A percentile compares a stretch with the other conserved stretches of the same genome.
Evolutionary conservation across 192 early-diverging fungal genomes (phyloP).

Genomic region (Phlyctochytrium arcticum): DNA sequence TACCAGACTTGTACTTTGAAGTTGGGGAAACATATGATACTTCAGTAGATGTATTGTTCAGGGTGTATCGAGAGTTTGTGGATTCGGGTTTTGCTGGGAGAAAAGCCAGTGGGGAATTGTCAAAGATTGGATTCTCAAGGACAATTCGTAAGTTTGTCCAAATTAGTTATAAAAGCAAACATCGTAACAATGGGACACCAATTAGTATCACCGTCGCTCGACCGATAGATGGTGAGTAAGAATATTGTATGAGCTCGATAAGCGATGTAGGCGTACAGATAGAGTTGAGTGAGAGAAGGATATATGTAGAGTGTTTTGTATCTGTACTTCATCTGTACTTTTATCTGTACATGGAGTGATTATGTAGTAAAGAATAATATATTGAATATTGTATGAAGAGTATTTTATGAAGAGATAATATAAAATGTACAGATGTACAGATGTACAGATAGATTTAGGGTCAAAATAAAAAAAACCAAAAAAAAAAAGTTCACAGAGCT

Average conservation of each 20-base stretch:
- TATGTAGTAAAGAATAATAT: not conserved
- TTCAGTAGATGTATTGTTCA: not conserved
- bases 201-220: not conserved
- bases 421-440: not conserved
- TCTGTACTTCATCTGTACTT: not conserved
- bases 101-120: not conserved
- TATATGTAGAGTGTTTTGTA: not conserved
- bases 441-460: not conserved
- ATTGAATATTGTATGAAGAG: too few relatives aligned
- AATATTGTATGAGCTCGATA: not conserved
- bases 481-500: not conserved
- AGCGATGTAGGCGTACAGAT: not conserved
- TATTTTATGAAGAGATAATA: too few relatives aligned
- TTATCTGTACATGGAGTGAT: not conserved
- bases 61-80: not conserved
- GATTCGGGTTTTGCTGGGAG: not conserved
- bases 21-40: not conserved
- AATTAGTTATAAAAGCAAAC: not conserved
- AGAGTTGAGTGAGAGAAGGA: not conserved
- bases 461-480: not conserved
- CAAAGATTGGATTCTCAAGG: not conserved
- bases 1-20: too few relatives aligned
- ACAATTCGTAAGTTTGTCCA: not conserved
- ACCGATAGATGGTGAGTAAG: not conserved
- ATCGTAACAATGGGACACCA: not conserved